Percentiles rank a stretch among this genome's conserved stretches.
phyloP scores from a whole-genome alignment of 2,329 filamentous ascomycete genomes.

The Xylariaceae sp. region DNA sequence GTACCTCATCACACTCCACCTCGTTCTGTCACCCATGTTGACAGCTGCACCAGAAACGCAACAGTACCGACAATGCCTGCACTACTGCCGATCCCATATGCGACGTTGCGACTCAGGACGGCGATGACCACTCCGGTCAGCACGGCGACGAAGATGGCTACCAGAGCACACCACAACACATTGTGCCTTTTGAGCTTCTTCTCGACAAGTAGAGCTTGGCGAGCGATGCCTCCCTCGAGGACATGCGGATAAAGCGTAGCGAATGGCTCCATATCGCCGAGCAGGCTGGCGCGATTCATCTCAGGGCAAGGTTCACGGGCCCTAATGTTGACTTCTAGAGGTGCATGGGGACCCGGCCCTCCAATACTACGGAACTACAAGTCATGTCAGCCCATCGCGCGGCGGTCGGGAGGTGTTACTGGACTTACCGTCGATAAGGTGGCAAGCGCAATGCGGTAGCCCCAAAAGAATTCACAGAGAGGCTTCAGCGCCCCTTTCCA shows the following conservation, averaged over 20 bases:
- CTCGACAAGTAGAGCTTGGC: constrained; percentile 12
- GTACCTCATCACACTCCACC: neutral
- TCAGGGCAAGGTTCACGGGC: constrained; percentile 3
- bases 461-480: neutral
- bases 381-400: neutral
- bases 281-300: constrained; percentile 5
- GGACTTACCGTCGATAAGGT: neutral
- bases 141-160: constrained; percentile 21
- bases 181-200: constrained; percentile 10
- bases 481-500: neutral
- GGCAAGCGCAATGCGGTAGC: neutral
- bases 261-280: constrained; percentile 10
- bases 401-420: neutral
- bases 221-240: constrained; percentile 2
- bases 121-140: constrained; percentile 31
- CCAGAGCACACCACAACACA: constrained; percentile 16
- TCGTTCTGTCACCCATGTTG: constrained; percentile 10
- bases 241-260: neutral
- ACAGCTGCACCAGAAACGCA: constrained; percentile 12
- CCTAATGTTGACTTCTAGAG: constrained; percentile 8
- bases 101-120: constrained; percentile 25
- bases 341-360: neutral
- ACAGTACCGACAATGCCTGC: constrained; percentile 15
- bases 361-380: neutral
- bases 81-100: constrained; percentile 5